Conservation (phyloP, 345 rosid genomes). For the Theobroma cacao region DNA sequence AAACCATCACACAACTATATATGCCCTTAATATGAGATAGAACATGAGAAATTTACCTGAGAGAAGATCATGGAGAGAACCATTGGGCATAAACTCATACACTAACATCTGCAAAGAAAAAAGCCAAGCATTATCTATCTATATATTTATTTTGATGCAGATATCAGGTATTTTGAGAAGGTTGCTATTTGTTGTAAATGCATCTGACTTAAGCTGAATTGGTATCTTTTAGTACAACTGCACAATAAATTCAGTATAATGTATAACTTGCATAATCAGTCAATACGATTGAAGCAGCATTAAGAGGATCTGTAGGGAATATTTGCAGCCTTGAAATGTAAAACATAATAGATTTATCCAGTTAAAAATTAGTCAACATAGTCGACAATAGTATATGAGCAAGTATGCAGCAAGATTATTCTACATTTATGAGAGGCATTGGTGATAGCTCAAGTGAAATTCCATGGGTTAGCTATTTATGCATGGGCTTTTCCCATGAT, state of each 20-base stretch:
- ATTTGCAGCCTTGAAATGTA: too few relatives aligned
- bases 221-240: too few relatives aligned
- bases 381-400: neutral
- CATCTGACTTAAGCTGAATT: neutral
- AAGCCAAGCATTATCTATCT: neutral
- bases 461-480: neutral
- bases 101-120: constrained; percentile 43
- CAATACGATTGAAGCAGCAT: too few relatives aligned
- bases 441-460: neutral
- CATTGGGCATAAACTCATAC: constrained; percentile 54
- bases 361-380: too few relatives aligned
- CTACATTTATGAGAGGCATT: neutral
- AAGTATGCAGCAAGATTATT: neutral
- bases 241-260: too few relatives aligned
- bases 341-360: too few relatives aligned
- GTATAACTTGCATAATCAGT: too few relatives aligned
- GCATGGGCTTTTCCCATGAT: neutral
- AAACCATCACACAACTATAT: neutral
- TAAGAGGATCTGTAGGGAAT: too few relatives aligned
- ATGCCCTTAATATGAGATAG: neutral
- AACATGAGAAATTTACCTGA: constrained; percentile 27
- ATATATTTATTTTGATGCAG: too few relatives aligned
- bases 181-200: neutral
- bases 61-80: constrained; percentile 46
- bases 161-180: neutral